Evolutionary conservation across 352 stramenopile species (phyloP), one percentile per base, ranked within the genome.

Genomic region (Aphanomyces cochlioides): DNA sequence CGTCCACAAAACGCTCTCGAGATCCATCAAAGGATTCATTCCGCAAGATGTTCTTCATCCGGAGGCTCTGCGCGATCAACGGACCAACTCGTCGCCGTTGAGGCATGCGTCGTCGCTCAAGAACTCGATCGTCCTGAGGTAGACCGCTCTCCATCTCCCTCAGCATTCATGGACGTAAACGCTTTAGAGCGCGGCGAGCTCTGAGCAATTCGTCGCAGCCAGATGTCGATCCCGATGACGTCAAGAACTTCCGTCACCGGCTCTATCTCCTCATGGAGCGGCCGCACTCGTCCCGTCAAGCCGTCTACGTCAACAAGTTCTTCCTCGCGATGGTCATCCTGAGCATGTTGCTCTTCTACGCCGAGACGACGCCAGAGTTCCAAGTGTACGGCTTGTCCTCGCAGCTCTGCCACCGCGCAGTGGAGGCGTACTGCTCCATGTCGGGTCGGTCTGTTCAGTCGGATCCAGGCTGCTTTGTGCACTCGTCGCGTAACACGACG

Each of bases 291-390:
- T 70, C 64, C n/a, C 34, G 37, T 1, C 64, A 70, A 61, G 64
- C 64, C 64, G 60, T 61, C 64, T 61, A 72, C n/a, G 65, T 92
- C 21, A 91, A 92, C 71, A 78, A 77, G 57, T 56, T 79, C 19
- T 85, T 92, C 76, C 76, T 92, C 15, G 56, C 39, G 8, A 77
- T 83, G 34, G 74, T 82, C 28, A 56, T 93, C 1, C 54, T 87
- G 67, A 93, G 85, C 36, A 71, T 92, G 36, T 78, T 89, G 47
- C 50, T 90, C 2, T 92, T 92, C 66, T 92, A 85, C 56, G 78
- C 69, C 39, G 80, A 93, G 59, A 92, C 85, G 4, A 68, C 90
- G 4, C 85, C 80, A 5, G 85, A 93, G 54, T 65, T 93, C 7
- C 77, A 80, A 40, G 65, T 66, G 36, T 83, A 72, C 39, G 85